Conservation (phyloP, 306 rosid species). For the Hippophae tibetana region DNA sequence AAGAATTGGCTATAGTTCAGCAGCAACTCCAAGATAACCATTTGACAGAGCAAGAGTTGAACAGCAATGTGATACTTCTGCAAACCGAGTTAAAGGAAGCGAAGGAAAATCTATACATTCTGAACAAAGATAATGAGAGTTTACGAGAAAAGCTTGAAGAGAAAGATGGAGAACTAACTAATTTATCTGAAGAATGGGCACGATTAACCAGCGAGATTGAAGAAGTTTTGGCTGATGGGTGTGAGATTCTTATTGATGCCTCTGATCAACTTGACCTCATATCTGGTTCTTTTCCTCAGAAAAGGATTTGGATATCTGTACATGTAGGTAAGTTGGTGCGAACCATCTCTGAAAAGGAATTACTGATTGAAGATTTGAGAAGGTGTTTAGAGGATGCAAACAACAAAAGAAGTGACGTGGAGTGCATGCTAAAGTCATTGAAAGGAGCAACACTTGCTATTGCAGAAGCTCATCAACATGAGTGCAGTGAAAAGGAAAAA, state of each 20-base stretch:
- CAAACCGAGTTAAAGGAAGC: conserved; percentile 56
- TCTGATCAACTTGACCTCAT: conserved; percentile 51
- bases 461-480: conserved; percentile 82
- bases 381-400: conserved; percentile 79
- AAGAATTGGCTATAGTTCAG: conserved; percentile 72
- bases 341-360: conserved; percentile 66
- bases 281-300: conserved; percentile 64
- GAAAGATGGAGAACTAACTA: conserved; percentile 41
- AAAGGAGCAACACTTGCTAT: conserved; percentile 74
- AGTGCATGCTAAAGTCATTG: conserved; percentile 78
- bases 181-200: conserved; percentile 63
- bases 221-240: conserved; percentile 64
- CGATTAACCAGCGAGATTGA: conserved; percentile 65
- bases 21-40: conserved; percentile 56
- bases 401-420: conserved; percentile 71
- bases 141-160: conserved; percentile 44
- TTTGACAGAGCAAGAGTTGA: conserved; percentile 69
- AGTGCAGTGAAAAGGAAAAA: conserved; percentile 48
- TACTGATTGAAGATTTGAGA: conserved; percentile 64
- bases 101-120: conserved; percentile 34
- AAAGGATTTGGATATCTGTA: conserved; percentile 90
- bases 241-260: conserved; percentile 56
- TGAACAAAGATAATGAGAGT: conserved; percentile 38
- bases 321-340: conserved; percentile 56
- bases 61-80: conserved; percentile 32